Percentiles rank a stretch among this genome's conserved stretches.
phyloP scores from a whole-genome alignment of 805 yeast genomes.

The Lachancea fermentati region DNA sequence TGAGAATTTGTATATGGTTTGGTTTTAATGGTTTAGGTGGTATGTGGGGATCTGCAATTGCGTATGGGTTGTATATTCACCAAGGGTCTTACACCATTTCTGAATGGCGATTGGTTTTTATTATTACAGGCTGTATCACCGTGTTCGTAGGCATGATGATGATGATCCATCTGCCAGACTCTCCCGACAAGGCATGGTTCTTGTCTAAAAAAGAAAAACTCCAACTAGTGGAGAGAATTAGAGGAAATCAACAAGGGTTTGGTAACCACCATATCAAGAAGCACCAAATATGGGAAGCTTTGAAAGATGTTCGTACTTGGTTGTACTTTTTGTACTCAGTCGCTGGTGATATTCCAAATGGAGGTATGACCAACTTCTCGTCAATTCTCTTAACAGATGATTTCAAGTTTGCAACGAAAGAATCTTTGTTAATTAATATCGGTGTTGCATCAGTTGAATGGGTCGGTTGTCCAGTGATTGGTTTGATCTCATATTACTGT shows the following conservation, averaged over 20 bases:
- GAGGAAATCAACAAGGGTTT: constrained; percentile 46
- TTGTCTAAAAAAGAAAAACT: constrained; percentile 40
- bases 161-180: constrained; percentile 45
- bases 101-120: constrained; percentile 53
- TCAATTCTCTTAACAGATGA: constrained; percentile 36
- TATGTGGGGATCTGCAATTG: constrained; percentile 43
- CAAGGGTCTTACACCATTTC: constrained; percentile 34
- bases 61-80: constrained; percentile 42
- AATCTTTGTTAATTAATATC: constrained; percentile 37
- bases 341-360: constrained; percentile 40
- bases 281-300: constrained; percentile 45
- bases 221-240: constrained; percentile 42
- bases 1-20: constrained; percentile 36
- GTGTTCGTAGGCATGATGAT: constrained; percentile 41
- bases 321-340: constrained; percentile 35
- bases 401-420: constrained; percentile 35
- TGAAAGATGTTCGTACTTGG: constrained; percentile 43
- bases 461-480: constrained; percentile 26
- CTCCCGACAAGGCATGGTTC: constrained; percentile 44
- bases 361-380: constrained; percentile 44
- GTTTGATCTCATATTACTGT: constrained; percentile 18
- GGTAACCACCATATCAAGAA: constrained; percentile 47
- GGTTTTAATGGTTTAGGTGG: constrained; percentile 38
- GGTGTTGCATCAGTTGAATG: constrained; percentile 40
- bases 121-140: constrained; percentile 53